Conservation (phyloP, 2,329 filamentous ascomycete genomes). For the Aureobasidium sp. region DNA sequence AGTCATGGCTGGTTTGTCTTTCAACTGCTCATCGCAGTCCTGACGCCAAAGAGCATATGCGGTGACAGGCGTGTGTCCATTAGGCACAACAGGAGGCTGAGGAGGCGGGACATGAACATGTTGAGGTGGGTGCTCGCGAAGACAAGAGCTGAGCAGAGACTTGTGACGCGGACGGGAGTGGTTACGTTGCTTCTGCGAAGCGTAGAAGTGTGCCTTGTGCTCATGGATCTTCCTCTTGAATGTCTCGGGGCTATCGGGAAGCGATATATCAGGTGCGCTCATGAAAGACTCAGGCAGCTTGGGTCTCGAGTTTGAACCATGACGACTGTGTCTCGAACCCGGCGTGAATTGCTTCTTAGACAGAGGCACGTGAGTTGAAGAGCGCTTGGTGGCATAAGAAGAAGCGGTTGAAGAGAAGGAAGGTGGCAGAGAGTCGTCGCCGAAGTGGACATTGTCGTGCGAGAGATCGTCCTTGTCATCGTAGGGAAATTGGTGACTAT, state of each 20-base stretch:
- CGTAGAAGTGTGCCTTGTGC: constrained; percentile 3
- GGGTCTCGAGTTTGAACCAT: not conserved
- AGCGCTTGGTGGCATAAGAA: not conserved
- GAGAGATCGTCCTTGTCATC: not conserved
- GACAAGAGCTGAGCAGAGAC: not conserved
- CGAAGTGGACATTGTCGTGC: not conserved
- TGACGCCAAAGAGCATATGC: not conserved
- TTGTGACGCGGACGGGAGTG: not conserved
- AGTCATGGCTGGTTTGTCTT: not conserved
- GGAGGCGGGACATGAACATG: not conserved
- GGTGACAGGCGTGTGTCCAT: not conserved
- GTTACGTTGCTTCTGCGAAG: not conserved
- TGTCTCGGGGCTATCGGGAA: not conserved
- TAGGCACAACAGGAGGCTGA: not conserved
- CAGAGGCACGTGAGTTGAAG: not conserved
- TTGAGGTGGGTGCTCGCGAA: not conserved
- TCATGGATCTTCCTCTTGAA: constrained; percentile 1
- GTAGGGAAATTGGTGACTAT: not conserved
- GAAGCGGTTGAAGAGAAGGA: not conserved
- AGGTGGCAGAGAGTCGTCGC: not conserved
- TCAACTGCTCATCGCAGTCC: not conserved
- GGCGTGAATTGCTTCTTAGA: constrained; percentile 2
- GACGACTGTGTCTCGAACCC: not conserved
- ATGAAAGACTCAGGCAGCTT: not conserved
- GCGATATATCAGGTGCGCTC: not conserved